Base-by-base conservation (phyloP, 2,329 filamentous ascomycete species). In the Aspergillus persii region DNA sequence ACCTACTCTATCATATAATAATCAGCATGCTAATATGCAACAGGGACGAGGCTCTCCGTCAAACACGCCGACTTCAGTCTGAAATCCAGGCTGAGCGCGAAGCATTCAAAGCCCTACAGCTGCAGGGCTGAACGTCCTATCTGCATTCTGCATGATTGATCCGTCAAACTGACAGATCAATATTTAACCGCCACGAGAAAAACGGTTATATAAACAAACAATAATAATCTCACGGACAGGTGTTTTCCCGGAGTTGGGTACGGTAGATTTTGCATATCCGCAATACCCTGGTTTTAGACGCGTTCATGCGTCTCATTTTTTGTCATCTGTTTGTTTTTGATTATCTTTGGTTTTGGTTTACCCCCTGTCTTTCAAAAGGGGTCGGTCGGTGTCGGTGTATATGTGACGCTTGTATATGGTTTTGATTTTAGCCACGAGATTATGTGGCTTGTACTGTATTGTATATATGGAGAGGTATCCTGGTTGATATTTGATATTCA, bases 21-120 rank as follows among this genome's bases (percentile, higher is more conserved):
- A 23, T 12, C 36, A 56, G 48, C 9, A 49, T 61, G 57, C 69
- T 73, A 66, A 70, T 56, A 11, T 51, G 47, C 39, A 53, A 27
- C 66, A 86, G 84, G 67, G 91, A 95, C 68, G 87, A 89, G 64
- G 90, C 90, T 23, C 84, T 90, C 67, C 84, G 85, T 62, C 84
- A 89, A 74, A 91, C 91, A 61, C 83, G 86, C 63, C 84, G 81
- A 72, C 81, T 95, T 55, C 88, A 93, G 75, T 82, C 80, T 54
- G 81, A 85, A 68, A 85, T 94, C 64, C 81, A 86, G 64, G 80
- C 83, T 57, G 88, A 91, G 78, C 79, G 83, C 58, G 80, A 84
- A 65, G 84, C 82, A 70, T 80, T 88, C 64, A 83, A 83, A 70
- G 79, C 77, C 50, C 66, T 83, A 49, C 78, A 81, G 64, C 66